Base-by-base conservation (phyloP, 768 basidiomycete species). In the Candolleomyces aberdarensis region DNA sequence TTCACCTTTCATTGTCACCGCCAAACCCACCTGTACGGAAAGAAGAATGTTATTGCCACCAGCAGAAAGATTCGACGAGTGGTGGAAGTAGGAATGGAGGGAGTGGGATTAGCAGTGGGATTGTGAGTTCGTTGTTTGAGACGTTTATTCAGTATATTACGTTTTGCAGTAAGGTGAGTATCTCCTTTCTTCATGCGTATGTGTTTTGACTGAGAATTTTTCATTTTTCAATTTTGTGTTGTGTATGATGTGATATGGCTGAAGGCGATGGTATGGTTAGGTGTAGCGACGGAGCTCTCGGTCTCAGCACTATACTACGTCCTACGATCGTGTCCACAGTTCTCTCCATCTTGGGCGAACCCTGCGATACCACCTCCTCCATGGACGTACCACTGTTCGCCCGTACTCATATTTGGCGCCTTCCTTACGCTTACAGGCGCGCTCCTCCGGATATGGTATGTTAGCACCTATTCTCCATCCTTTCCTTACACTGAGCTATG, bases 11-110 rank as follows among this genome's bases (percentile, higher is more conserved):
- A 1, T 65, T 77, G 14, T 76, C 75, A 1, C 75, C 77, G 5
- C 75, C 77, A 19, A 77, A 78, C 50, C 75, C 74, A 20, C 74
- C 77, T 0, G 72, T 75, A 17, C 71, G 73, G 59, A 65, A 63
- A 26, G 65, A 74, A 10, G 75, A 76, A 63, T 69, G 72, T 48
- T 72, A 70, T 55, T 68, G 51, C n/a, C 36, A 17, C 1, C 62
- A 59, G 19, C 53, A 61, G 26, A 61, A 58, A 3, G 26, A 26
- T 26, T 26, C 26, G 26, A 26, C 26, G 26, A 26, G 26, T 2
- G 26, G 26, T 26, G 26, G 26, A 26, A 3, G 26, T 26, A 3
- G 26, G 26, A 26, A 26, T 26, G 26, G 26, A 26, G 26, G 26
- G 26, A 26, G 26, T 26, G 26, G 26, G 26, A 26, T 26, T 26